Percentiles rank a stretch among this genome's conserved stretches.
Evolutionary conservation across 1,139 yeast species (phyloP).

Genomic region (Yamadazyma aaseri): DNA sequence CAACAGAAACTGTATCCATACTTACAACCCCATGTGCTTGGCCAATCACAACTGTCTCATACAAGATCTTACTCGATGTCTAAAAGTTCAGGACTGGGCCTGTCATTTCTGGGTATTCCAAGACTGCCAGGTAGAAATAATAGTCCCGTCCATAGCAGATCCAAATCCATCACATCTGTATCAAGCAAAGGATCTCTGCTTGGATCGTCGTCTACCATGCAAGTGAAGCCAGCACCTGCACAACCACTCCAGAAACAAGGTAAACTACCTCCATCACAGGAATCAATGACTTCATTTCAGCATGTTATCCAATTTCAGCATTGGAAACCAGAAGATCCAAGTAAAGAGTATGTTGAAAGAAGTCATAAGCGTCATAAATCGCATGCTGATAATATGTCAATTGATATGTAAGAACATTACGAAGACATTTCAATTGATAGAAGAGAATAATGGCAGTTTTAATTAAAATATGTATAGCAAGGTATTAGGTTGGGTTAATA

Average conservation of each 20-base stretch:
- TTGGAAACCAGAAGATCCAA: conserved; percentile 47
- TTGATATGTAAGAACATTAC: conserved; percentile 11
- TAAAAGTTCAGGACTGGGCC: background rate
- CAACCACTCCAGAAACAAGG: conserved; percentile 40
- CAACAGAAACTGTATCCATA: conserved; percentile 2
- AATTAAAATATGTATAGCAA: too few relatives aligned
- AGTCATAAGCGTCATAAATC: conserved; percentile 18
- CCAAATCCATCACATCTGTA: conserved; percentile 8
- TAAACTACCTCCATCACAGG: conserved; percentile 44
- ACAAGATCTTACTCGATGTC: background rate
- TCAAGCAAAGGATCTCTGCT: conserved; percentile 19
- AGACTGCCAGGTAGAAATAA: too few relatives aligned
- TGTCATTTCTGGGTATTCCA: too few relatives aligned
- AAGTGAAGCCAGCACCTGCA: conserved; percentile 46
- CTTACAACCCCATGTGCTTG: background rate
- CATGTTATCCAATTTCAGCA: conserved; percentile 54
- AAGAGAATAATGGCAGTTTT: too few relatives aligned
- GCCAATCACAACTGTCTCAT: background rate
- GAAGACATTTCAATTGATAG: conserved; percentile 17
- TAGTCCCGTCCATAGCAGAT: background rate
- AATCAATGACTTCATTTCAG: conserved; percentile 52
- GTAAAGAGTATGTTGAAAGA: conserved; percentile 8
- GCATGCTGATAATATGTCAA: conserved; percentile 18
- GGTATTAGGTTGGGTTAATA: too few relatives aligned
- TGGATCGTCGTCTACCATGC: conserved; percentile 36